Evolutionary conservation across 2,329 filamentous ascomycete genomes (phyloP).

Genomic region (Xylariaceae sp.): DNA sequence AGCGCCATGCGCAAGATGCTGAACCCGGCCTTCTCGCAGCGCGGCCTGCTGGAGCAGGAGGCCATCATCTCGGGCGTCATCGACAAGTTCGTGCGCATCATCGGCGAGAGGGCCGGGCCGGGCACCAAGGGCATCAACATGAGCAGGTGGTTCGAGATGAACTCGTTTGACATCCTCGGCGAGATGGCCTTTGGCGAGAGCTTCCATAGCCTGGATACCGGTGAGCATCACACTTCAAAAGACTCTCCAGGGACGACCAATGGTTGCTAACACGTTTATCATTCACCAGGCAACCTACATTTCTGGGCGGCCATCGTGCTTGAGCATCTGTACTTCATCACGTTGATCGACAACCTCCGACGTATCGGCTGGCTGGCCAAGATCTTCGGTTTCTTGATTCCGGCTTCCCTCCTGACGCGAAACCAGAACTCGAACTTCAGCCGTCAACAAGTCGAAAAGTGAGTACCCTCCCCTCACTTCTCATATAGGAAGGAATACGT

Average conservation of each 20-base stretch:
- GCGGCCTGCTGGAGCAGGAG: conserved; percentile 9
- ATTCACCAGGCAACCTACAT: not conserved
- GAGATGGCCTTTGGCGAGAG: conserved; percentile 12
- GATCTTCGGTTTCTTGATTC: not conserved
- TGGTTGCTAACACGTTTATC: not conserved
- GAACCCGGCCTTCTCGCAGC: conserved; percentile 7
- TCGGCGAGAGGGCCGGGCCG: conserved; percentile 1
- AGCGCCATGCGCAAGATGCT: conserved; percentile 9
- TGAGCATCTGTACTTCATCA: conserved; percentile 9
- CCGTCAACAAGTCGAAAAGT: conserved; percentile 6
- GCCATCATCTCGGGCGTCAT: conserved; percentile 2
- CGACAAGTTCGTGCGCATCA: conserved; percentile 4
- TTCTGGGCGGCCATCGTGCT: conserved; percentile 5
- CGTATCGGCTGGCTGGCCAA: conserved; percentile 1
- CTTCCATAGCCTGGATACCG: conserved; percentile 7
- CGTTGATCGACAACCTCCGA: conserved; percentile 8
- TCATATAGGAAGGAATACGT: too few relatives aligned
- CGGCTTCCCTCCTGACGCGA: not conserved
- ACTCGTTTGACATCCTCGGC: conserved; percentile 11
- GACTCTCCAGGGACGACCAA: not conserved
- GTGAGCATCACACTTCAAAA: not conserved
- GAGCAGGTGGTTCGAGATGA: conserved; percentile 11
- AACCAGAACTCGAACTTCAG: conserved; percentile 3
- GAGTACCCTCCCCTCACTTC: not conserved
- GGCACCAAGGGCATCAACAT: conserved; percentile 9